Percentiles rank a stretch among this genome's conserved stretches.
These are phyloP conservation scores for Pholiota adiposa DNA, from an alignment of 1,284 basidiomycete genomes.

Conservation along the genomic window DNA sequence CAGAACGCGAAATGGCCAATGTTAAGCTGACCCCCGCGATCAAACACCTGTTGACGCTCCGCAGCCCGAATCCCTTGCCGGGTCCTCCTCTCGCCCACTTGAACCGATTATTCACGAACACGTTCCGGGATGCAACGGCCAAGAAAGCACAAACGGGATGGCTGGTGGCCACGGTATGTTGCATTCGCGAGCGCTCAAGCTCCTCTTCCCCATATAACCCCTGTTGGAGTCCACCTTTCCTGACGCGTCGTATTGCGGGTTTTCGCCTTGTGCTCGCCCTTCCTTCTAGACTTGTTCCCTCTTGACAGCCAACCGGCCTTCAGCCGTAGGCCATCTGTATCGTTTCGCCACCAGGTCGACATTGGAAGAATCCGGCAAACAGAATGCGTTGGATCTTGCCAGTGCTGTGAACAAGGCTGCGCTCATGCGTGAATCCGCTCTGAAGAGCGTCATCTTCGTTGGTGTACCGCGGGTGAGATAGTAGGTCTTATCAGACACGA, in stretches of 20 bases:
- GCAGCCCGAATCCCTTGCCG: constrained; percentile 64
- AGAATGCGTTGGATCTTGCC: constrained; percentile 44
- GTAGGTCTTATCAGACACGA: constrained; percentile 15
- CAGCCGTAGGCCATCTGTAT: constrained; percentile 79
- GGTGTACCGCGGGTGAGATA: constrained; percentile 84
- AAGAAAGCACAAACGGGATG: constrained; percentile 78
- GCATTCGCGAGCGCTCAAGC: neutral
- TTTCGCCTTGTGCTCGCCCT: neutral
- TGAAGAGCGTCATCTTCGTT: constrained; percentile 94
- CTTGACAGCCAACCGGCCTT: constrained; percentile 83
- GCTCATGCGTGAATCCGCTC: constrained; percentile 89
- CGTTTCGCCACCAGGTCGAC: constrained; percentile 68
- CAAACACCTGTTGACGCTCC: constrained; percentile 75
- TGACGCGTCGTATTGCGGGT: neutral
- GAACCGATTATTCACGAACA: constrained; percentile 58
- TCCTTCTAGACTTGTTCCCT: constrained; percentile 75
- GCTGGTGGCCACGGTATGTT: constrained; percentile 76
- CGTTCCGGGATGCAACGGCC: constrained; percentile 64
- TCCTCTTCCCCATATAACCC: constrained; percentile 9
- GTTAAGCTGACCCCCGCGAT: constrained; percentile 51
- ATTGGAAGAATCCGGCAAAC: constrained; percentile 44
- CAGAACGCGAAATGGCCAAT: constrained; percentile 20
- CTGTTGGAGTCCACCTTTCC: neutral
- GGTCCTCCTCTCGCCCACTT: constrained; percentile 60
- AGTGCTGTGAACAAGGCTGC: constrained; percentile 73